Evolutionary conservation across 192 early-diverging fungal species (phyloP).

Genomic region (Rhizoclosmatium sp.): DNA sequence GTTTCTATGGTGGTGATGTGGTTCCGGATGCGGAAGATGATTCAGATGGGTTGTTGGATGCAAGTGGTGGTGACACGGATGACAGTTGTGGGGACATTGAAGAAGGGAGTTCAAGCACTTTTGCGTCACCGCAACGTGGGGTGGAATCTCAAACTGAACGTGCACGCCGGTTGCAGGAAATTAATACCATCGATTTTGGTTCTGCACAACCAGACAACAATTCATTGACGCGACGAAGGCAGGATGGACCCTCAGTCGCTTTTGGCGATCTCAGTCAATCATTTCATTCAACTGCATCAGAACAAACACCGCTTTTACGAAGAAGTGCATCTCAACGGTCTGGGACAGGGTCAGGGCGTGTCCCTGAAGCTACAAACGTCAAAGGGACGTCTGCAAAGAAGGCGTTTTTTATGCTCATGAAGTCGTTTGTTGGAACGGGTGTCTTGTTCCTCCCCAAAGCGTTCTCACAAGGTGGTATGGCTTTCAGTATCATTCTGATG

Average conservation of each 20-base stretch:
- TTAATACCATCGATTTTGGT: background rate
- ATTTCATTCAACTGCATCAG: constrained; percentile 9
- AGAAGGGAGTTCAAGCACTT: too few relatives aligned
- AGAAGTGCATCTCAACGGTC: background rate
- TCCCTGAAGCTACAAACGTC: constrained; percentile 32
- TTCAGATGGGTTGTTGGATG: constrained; percentile 65
- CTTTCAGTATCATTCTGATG: constrained; percentile 53
- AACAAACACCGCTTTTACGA: constrained; percentile 50
- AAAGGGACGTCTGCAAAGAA: constrained; percentile 59
- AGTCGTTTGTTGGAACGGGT: constrained; percentile 72
- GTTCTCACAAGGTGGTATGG: constrained; percentile 63
- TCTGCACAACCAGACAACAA: background rate
- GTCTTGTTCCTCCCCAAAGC: constrained; percentile 70
- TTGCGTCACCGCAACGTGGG: background rate
- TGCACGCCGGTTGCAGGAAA: background rate
- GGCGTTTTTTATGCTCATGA: constrained; percentile 65
- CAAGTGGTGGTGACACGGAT: constrained; percentile 46
- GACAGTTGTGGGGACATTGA: background rate
- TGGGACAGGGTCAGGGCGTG: background rate
- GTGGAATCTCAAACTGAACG: background rate
- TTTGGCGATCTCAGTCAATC: background rate
- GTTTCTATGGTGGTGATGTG: constrained; percentile 94
- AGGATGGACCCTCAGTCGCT: too few relatives aligned
- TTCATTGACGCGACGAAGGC: too few relatives aligned
- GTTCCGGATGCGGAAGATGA: constrained; percentile 74